Conservation (phyloP, 2,329 filamentous ascomycete genomes). For the Aureobasidium uvarum region DNA sequence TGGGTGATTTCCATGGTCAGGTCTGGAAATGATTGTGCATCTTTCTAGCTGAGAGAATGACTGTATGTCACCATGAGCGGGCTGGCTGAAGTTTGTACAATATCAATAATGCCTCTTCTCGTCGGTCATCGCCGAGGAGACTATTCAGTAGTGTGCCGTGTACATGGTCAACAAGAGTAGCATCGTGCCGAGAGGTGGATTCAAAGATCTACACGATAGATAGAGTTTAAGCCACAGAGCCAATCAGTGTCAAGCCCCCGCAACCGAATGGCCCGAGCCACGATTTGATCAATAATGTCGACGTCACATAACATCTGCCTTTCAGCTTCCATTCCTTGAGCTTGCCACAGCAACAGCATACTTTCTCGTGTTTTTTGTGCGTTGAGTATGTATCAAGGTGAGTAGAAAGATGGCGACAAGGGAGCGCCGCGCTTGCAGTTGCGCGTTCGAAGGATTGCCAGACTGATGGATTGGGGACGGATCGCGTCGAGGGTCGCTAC, state of each 20-base stretch:
- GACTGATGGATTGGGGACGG: not conserved
- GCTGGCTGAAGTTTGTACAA: conserved; percentile 5
- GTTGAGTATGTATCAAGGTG: too few species aligned
- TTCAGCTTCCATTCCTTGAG: not conserved
- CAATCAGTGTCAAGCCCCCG: not conserved
- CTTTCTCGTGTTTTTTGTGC: too few species aligned
- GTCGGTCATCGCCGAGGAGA: not conserved
- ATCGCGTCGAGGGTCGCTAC: not conserved
- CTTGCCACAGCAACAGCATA: not conserved
- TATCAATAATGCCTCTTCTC: not conserved
- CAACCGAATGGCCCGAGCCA: not conserved
- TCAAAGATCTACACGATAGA: conserved; percentile 17
- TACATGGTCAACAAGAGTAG: not conserved
- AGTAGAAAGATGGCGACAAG: not conserved
- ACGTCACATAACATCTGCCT: not conserved
- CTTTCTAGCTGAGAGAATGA: too few species aligned
- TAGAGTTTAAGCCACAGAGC: not conserved
- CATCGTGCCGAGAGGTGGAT: not conserved
- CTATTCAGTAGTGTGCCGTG: not conserved
- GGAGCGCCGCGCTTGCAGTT: not conserved
- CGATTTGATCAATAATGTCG: conserved; percentile 14
- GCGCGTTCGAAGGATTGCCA: not conserved
- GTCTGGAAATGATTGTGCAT: too few species aligned
- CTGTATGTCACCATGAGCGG: not conserved
- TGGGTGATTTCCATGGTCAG: not conserved